Base-by-base conservation (phyloP, 495 filamentous ascomycete genomes). In the Tuber calosporum region DNA sequence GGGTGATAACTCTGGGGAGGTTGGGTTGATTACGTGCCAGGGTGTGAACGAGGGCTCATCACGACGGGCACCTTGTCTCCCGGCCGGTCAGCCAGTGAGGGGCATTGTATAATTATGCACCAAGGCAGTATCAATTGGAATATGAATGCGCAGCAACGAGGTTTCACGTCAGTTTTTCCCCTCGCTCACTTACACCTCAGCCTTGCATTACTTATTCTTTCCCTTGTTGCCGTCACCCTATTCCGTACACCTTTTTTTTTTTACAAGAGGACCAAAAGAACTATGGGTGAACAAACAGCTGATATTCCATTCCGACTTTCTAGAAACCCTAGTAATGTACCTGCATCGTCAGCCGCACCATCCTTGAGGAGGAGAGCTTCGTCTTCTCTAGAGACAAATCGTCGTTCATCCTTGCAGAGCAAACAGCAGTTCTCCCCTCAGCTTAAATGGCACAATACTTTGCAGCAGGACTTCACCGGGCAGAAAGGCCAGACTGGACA, bases 361-460 rank as follows among this genome's bases (percentile, higher is more conserved):
- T 62, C 53, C 26, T 39, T 71, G 15, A 70, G 70, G 45, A 69
- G 62, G 20, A 70, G 77, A 66, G 68, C 75, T 39, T 68, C 70
- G 53, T 73, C 66, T 48, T 48, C 74, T 6, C 72, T 68, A 22
- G 69, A 73, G 62, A 73, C 71, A 45, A 77, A 72, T 37, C 70
- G 62, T 69, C 75, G 22, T 67, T 69, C 68, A 73, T 37, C 75
- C 38, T 77, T 78, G 74, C 74, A 75, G 70, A 78, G 67, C 67
- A 73, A 69, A 22, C 72, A 48, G 39, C 68, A 71, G 67, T 77
- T 70, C 62, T 77, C 76, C 45, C 70, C 76, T 58, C 74, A 78
- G n/a, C 76, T 81, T 41, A 81, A 80, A 78, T 81, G 79, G 79
- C 79, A 81, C 67, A 81, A 81, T 66, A 81, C 79, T 11, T 72